Evolutionary conservation across 495 filamentous ascomycete species (phyloP).

Genomic region (Tetracladium setigerum): DNA sequence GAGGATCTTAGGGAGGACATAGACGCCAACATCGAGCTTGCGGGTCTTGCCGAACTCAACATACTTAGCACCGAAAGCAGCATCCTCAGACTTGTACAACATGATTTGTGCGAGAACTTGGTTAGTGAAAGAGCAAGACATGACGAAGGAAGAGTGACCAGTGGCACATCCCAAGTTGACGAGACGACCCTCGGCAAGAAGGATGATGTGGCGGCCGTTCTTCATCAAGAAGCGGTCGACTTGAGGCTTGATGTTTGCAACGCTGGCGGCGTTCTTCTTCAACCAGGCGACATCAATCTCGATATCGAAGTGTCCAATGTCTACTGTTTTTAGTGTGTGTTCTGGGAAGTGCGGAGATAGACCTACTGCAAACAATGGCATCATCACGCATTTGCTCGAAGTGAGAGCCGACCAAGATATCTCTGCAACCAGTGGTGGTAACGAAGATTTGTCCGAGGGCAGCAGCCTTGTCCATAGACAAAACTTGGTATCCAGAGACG

Average conservation of each 20-base stretch:
- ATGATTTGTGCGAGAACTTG: slow-evolving; percentile 99
- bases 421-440: slow-evolving; percentile 96
- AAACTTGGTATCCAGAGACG: slow-evolving; percentile 93
- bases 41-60: slow-evolving; percentile 84
- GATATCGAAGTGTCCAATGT: slow-evolving; percentile 99
- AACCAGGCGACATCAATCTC: slow-evolving; percentile 99
- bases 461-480: slow-evolving; percentile 92
- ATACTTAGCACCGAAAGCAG: slow-evolving; percentile 84
- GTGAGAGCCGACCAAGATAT: slow-evolving; percentile 87
- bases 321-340: slow-evolving; percentile 31
- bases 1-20: slow-evolving; percentile 95
- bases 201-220: slow-evolving; percentile 94
- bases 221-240: slow-evolving; percentile 95
- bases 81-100: slow-evolving; percentile 88
- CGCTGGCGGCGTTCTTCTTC: slow-evolving; percentile 84
- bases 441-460: slow-evolving; percentile 87
- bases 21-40: slow-evolving; percentile 88
- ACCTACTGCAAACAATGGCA: slow-evolving; percentile 97
- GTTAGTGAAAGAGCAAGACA: slow-evolving; percentile 99
- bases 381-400: slow-evolving; percentile 98
- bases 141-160: slow-evolving; percentile 99
- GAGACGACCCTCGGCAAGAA: slow-evolving; percentile 95
- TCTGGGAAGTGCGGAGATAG: neutral
- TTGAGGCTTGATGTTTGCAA: slow-evolving; percentile 99
- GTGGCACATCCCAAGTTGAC: slow-evolving; percentile 99